Percentiles rank a stretch among this genome's conserved stretches.
Evolutionary conservation across 176 grass and related monocot species (phyloP).

Genomic region (Typha latifolia): DNA sequence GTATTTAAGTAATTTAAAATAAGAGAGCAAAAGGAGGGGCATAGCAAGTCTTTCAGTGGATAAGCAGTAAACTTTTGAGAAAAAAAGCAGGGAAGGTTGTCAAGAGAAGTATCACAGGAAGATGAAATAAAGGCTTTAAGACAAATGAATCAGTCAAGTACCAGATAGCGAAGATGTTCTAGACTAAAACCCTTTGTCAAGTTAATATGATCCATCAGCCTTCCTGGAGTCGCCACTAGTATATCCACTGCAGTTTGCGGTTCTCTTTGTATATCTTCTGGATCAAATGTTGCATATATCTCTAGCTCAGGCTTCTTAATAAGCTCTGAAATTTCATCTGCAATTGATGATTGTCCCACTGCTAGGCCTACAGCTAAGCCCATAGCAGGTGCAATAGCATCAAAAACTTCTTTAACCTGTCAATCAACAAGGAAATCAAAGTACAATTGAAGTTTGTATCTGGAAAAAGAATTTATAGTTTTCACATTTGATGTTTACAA

Average conservation of each 20-base stretch:
- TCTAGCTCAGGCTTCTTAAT: constrained; percentile 48
- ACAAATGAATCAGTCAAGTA: constrained; percentile 8
- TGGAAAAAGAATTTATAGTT: neutral
- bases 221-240: constrained; percentile 91
- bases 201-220: constrained; percentile 92
- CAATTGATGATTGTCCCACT: constrained; percentile 81
- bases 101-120: neutral
- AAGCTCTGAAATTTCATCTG: constrained; percentile 68
- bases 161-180: constrained; percentile 92
- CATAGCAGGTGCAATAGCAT: constrained; percentile 67
- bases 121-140: neutral
- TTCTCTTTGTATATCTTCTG: constrained; percentile 61
- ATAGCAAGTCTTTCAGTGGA: too few relatives aligned
- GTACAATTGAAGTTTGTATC: neutral
- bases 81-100: neutral
- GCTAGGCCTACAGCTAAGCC: constrained; percentile 73
- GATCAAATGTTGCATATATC: constrained; percentile 51
- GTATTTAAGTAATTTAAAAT: too few relatives aligned
- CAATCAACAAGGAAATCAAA: constrained; percentile 9
- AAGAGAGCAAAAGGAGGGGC: too few relatives aligned
- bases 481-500: too few relatives aligned
- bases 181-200: constrained; percentile 94
- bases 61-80: too few relatives aligned
- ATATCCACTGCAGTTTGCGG: constrained; percentile 79
- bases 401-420: constrained; percentile 94